Evolutionary conservation across 2,329 filamentous ascomycete genomes (phyloP).

Genomic region (Mycosphaerella arachidis): DNA sequence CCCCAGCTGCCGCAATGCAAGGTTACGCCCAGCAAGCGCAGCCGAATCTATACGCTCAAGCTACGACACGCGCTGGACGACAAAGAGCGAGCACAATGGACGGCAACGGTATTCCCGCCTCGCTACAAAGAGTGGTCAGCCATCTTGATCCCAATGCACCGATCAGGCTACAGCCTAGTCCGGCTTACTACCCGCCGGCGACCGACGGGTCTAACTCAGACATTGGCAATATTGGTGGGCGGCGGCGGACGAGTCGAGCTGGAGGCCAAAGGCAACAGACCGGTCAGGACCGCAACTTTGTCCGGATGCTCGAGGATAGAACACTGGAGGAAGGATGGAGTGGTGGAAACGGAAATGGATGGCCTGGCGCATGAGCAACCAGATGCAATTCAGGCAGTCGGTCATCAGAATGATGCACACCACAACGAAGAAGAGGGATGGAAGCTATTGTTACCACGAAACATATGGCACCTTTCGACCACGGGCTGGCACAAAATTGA

Average conservation of each 20-base stretch:
- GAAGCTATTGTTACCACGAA: background rate
- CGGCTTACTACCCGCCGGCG: conserved; percentile 93
- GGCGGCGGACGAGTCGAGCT: conserved; percentile 62
- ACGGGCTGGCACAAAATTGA: background rate
- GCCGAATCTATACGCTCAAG: conserved; percentile 69
- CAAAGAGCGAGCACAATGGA: conserved; percentile 96
- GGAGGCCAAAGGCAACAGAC: conserved; percentile 32
- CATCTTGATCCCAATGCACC: conserved; percentile 93
- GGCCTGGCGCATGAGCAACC: conserved; percentile 17
- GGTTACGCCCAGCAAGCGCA: conserved; percentile 49
- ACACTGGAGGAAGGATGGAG: conserved; percentile 81
- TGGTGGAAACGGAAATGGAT: conserved; percentile 23
- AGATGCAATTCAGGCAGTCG: background rate
- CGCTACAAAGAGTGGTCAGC: conserved; percentile 90
- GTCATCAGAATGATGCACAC: background rate
- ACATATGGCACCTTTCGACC: background rate
- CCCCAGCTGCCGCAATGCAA: conserved; percentile 37
- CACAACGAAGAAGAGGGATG: background rate
- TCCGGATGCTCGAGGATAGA: conserved; percentile 88
- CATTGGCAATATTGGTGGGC: conserved; percentile 61
- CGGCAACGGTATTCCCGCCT: conserved; percentile 81
- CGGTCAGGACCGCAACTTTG: conserved; percentile 66
- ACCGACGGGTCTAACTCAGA: conserved; percentile 70
- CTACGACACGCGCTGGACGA: conserved; percentile 69
- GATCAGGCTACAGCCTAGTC: conserved; percentile 89